Evolutionary conservation across 768 basidiomycete genomes (phyloP).

Genomic region (Erythrobasidium yunnanense): DNA sequence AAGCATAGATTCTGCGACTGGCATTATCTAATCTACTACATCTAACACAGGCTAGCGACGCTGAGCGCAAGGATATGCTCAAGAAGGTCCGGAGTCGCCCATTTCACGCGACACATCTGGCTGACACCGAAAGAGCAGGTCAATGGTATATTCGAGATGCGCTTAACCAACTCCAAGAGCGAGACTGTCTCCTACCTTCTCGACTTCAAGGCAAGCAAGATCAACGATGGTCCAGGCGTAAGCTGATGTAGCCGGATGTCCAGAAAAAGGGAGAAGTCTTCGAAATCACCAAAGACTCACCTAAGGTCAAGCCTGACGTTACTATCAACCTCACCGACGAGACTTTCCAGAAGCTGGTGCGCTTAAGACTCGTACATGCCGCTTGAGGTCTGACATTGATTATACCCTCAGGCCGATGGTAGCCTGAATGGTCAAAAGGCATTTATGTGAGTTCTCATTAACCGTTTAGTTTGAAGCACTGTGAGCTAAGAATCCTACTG

Average conservation of each 20-base stretch:
- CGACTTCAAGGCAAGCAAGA: not conserved
- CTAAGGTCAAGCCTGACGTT: constrained; percentile 8
- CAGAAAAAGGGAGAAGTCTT: constrained; percentile 2
- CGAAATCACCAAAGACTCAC: not conserved
- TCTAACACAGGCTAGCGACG: not conserved
- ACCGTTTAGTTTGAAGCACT: no score
- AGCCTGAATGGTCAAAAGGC: not conserved
- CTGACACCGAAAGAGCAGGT: not conserved
- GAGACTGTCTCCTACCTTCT: not conserved
- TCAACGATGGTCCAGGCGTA: not conserved
- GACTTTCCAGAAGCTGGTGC: not conserved
- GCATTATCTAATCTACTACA: no score
- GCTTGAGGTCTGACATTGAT: no score
- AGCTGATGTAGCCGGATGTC: no score
- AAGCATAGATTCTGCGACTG: no score
- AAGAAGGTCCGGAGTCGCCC: not conserved
- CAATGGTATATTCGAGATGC: constrained; percentile 1
- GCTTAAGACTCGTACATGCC: no score
- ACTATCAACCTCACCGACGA: constrained; percentile 5
- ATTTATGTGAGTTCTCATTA: not conserved
- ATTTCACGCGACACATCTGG: not conserved
- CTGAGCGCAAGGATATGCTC: constrained; percentile 6
- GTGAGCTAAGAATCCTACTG: no score
- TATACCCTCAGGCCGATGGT: no score
- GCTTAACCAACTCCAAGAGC: not conserved